A percentile compares a stretch with the other conserved stretches of the same genome.
Evolutionary conservation across 2,329 filamentous ascomycete genomes (phyloP).

Genomic region (Aspergillus udagawae): DNA sequence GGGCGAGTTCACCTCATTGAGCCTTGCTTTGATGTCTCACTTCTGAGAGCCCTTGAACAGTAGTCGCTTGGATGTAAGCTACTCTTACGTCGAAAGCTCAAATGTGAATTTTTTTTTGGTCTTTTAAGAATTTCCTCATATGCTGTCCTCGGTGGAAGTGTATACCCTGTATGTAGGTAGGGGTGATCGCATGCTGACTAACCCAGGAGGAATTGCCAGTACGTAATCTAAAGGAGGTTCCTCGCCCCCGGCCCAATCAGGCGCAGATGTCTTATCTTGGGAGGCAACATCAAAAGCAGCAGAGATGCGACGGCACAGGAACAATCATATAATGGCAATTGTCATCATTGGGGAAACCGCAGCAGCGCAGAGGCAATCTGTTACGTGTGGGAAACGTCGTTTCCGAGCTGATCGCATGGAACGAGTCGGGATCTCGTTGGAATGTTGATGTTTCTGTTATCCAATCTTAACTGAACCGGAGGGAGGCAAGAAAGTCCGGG

Average conservation of each 20-base stretch:
- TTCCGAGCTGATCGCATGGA: conserved; percentile 6
- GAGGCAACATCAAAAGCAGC: conserved; percentile 9
- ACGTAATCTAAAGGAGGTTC: conserved; percentile 30
- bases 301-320: neutral
- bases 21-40: neutral
- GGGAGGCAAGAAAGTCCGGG: neutral
- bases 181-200: neutral
- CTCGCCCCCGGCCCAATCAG: conserved; percentile 28
- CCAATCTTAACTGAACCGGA: neutral
- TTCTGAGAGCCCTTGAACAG: neutral
- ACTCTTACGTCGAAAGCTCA: neutral
- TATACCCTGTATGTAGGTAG: neutral
- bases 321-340: neutral
- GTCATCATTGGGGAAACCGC: conserved; percentile 5
- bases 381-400: conserved; percentile 26
- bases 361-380: conserved; percentile 14
- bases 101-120: neutral
- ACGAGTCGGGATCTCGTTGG: conserved; percentile 12
- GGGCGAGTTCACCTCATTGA: neutral
- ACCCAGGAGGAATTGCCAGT: conserved; percentile 12
- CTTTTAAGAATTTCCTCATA: no score
- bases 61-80: neutral
- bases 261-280: conserved; percentile 25
- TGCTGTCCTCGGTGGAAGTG: neutral
- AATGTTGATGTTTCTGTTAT: conserved; percentile 7